Evolutionary conservation across 768 basidiomycete genomes (phyloP).

Genomic region (Tricholoma furcatifolium): DNA sequence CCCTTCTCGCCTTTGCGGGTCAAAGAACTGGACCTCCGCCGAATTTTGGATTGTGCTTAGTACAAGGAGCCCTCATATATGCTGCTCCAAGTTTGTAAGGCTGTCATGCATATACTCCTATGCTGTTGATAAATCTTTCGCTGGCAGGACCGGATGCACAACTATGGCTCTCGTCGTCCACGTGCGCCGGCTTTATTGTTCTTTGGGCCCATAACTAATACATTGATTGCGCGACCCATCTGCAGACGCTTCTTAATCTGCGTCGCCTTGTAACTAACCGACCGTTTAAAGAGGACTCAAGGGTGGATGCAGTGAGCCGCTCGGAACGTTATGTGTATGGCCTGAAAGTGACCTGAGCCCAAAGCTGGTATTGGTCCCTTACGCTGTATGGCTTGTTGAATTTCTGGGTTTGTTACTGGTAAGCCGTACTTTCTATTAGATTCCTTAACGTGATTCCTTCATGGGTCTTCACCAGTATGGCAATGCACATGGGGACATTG

Average conservation of each 20-base stretch:
- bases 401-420: slow-evolving; percentile 25
- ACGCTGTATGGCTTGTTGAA: slow-evolving; percentile 23
- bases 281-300: slow-evolving; percentile 15
- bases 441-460: neutral
- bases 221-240: neutral
- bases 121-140: neutral
- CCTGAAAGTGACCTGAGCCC: neutral
- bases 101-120: neutral
- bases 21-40: slow-evolving; percentile 26
- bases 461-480: slow-evolving; percentile 20
- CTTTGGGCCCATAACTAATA: neutral
- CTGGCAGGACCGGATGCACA: slow-evolving; percentile 24
- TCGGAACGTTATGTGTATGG: neutral
- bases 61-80: slow-evolving; percentile 30
- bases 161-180: slow-evolving; percentile 29
- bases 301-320: slow-evolving; percentile 20
- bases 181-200: slow-evolving; percentile 14
- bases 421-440: neutral
- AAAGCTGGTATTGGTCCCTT: slow-evolving; percentile 27
- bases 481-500: slow-evolving; percentile 18
- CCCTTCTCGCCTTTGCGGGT: slow-evolving; percentile 29
- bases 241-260: slow-evolving; percentile 27
- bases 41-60: slow-evolving; percentile 21
- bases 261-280: slow-evolving; percentile 19
- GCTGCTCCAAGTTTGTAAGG: slow-evolving; percentile 31